A percentile compares a stretch with the other conserved stretches of the same genome.
phyloP scores from a whole-genome alignment of 352 stramenopile species.

The Phytophthora citrophthora region DNA sequence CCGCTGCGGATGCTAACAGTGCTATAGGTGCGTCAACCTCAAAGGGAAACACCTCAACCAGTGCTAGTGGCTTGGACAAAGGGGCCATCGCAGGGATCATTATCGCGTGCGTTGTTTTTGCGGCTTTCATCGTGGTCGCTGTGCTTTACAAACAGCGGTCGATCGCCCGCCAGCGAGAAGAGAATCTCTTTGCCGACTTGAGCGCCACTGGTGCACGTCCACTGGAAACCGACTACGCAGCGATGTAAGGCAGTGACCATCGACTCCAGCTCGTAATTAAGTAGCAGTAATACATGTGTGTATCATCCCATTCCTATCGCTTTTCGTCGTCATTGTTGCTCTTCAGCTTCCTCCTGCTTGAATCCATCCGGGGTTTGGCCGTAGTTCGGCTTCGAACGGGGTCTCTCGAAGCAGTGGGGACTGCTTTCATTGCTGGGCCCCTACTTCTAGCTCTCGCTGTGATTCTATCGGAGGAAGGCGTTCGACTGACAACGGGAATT shows the following conservation, averaged over 20 bases:
- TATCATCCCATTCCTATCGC: not conserved
- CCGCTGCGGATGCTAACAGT: not conserved
- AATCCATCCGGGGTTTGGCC: conserved; percentile 2
- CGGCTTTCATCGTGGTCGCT: conserved; percentile 18
- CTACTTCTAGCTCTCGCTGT: conserved; percentile 3
- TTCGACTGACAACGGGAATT: conserved; percentile 9
- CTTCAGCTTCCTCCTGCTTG: conserved; percentile 1
- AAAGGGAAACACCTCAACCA: conserved; percentile 3
- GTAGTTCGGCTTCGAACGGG: conserved; percentile 7
- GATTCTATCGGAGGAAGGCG: not conserved
- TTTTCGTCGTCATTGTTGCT: conserved; percentile 41
- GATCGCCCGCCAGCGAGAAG: conserved; percentile 30
- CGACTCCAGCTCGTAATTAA: not conserved
- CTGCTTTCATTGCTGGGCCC: not conserved
- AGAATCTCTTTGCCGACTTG: conserved; percentile 33
- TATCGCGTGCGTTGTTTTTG: conserved; percentile 21
- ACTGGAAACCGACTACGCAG: conserved; percentile 32
- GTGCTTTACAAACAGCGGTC: conserved; percentile 21
- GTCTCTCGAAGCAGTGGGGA: conserved; percentile 2
- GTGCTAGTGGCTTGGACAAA: conserved; percentile 2
- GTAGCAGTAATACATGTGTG: no score
- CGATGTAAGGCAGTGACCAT: conserved; percentile 17
- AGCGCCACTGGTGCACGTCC: conserved; percentile 16
- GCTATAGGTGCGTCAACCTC: conserved; percentile 4
- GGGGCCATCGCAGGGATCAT: conserved; percentile 28